Base-by-base conservation (phyloP, 1,284 basidiomycete genomes). In the Marasmius tenuissimus region DNA sequence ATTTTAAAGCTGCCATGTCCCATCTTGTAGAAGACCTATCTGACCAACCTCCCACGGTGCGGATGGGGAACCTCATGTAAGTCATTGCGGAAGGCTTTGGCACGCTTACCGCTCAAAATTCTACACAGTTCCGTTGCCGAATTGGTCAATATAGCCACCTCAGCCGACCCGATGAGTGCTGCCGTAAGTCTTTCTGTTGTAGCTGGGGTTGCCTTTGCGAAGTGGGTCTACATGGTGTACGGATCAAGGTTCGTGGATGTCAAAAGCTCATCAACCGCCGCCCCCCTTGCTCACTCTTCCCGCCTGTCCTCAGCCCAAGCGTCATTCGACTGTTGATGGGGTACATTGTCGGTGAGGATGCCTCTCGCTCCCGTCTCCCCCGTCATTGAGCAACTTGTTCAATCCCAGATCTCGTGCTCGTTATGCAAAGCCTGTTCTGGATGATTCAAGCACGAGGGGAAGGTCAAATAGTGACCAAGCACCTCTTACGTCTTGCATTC, bases 1-100 rank as follows among this genome's bases (percentile, higher is more conserved):
- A 67, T 10, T 71, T 72, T 27, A 67, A 71, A 52, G 59, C 53
- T 8, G 18, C 67, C 34, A 68, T 72, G 55, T 61, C 63, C 2
- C 57, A 66, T 14, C 42, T 71, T 33, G 66, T 67, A 27, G 52
- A 59, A 38, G 61, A 65, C 20, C 18, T 65, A 27, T 53, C 54
- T 45, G 63, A 63, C n/a, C 11, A 35, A 35, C 48, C 27, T 7
- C 14, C 50, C 22, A 38, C 50, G 3, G 27, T 2, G 4, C 48
- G 63, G 39, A 56, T 61, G 3, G 56, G 53, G 34, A 63, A 61
- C 48, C 52, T 55, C 34, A n/a, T 68, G 69, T 69, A 42, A 57
- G 59, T 55, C 34, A 7, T 16, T 27, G 27, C 27, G 4, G 4
- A 27, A 27, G 27, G 27, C 27, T 27, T 4, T 27, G 27, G 4